Percentiles rank a stretch among this genome's conserved stretches.
phyloP scores from a whole-genome alignment of 192 early-diverging fungal species.

The Backusella tuberculispora region DNA sequence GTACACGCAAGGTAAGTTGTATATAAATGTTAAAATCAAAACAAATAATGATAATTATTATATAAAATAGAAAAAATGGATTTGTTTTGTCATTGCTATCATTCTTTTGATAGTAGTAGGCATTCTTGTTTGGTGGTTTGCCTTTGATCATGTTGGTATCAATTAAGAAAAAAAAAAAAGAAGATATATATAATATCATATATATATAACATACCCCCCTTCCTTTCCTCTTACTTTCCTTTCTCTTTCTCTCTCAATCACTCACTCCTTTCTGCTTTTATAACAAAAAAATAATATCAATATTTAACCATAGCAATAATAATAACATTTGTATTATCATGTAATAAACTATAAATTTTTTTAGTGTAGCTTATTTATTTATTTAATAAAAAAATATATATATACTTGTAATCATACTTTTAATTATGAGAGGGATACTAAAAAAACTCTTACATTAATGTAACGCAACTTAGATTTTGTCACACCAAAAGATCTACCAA shows the following conservation, averaged over 20 bases:
- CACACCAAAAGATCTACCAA: background rate
- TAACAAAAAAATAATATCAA: no score
- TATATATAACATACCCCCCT: background rate
- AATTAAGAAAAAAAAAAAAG: slow-evolving; percentile 19
- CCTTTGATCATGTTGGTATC: slow-evolving; percentile 37
- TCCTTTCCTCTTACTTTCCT: slow-evolving; percentile 6
- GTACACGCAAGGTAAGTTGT: slow-evolving; percentile 39
- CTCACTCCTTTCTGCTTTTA: background rate
- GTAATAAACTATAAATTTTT: background rate
- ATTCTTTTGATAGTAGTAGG: slow-evolving; percentile 36
- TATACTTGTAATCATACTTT: background rate
- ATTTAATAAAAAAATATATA: slow-evolving; percentile 5
- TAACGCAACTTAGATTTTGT: slow-evolving; percentile 8
- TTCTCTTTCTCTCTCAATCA: background rate
- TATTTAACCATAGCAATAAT: background rate
- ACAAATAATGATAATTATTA: background rate
- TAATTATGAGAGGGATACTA: background rate
- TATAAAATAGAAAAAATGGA: slow-evolving; percentile 46
- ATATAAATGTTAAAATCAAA: background rate
- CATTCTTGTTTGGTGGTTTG: slow-evolving; percentile 43
- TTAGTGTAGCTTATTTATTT: slow-evolving; percentile 10
- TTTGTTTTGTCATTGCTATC: slow-evolving; percentile 38
- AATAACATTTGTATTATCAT: background rate
- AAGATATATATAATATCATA: background rate
- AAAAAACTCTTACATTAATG: background rate